Base-by-base conservation (phyloP, 1,284 basidiomycete species). In the Porogramme epimiltina region DNA sequence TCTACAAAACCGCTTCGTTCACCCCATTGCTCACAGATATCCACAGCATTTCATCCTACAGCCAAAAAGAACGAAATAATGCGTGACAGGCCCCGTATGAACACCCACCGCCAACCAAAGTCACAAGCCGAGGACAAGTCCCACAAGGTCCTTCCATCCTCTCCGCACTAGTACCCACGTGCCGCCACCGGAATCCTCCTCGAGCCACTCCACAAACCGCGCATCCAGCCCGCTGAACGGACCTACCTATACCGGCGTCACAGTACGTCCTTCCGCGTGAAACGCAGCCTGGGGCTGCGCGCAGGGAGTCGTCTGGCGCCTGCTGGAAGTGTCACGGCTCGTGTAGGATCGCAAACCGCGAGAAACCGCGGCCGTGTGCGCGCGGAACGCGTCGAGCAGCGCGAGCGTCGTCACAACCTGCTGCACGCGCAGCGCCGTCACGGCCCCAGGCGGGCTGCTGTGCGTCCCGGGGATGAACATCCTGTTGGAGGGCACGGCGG, bases 181-280 rank as follows among this genome's bases (percentile, higher is more conserved):
- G 1, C 77, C 79, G 4, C 73, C 72, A 4, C 76, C 80, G 55
- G 87, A 87, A 65, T 87, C 86, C 42, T 77, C 75, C 2, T 74
- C 80, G 11, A 92, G 71, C 88, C 87, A 91, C 63, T 88, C 87
- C 20, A 91, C 69, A 63, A 90, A 91, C 38, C 73, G 73, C 20
- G 78, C 82, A 59, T 91, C 89, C 40, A 84, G 64, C 9, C 73
- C 71, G 61, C 88, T 91, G 54, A 89, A 70, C 10, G 87, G 84
- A 2, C 87, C 85, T 1, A 91, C 75, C 62, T 88, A 87, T 42
- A 91, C 84, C 18, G 80, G 72, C 16, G 82, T 53, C 6, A n/a
- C n/a, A n/a, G n/a, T n/a, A 91, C 70, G 52, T 90, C 87, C 61
- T 77, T 82, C 9, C 85, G 79, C 2, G 79, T 74, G 34, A 78